Conservation (phyloP, 2,329 filamentous ascomycete genomes). For the Ceratocystiopsis brevicomis region DNA sequence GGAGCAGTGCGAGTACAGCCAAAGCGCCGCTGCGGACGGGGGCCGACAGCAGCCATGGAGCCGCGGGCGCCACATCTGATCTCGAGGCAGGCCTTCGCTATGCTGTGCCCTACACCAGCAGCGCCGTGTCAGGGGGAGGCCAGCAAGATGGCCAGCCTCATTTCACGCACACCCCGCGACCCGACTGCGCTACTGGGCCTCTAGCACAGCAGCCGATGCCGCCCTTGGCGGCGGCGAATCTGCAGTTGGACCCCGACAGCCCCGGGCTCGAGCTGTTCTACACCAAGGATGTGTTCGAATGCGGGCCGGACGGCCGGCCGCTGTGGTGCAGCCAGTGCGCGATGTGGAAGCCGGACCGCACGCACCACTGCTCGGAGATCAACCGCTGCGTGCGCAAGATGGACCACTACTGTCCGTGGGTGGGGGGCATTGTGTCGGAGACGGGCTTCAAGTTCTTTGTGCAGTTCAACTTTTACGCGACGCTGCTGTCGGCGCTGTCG, state of each 20-base stretch:
- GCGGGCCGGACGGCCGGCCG: slow-evolving; percentile 65
- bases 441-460: slow-evolving; percentile 81
- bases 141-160: too few species aligned
- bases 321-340: slow-evolving; percentile 70
- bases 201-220: too few species aligned
- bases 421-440: slow-evolving; percentile 82
- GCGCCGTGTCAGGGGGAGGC: too few species aligned
- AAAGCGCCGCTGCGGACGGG: too few species aligned
- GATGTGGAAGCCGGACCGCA: slow-evolving; percentile 74
- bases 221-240: slow-evolving; percentile 7
- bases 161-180: too few species aligned
- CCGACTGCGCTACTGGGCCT: too few species aligned
- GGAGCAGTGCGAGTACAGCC: too few species aligned
- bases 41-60: slow-evolving; percentile 1
- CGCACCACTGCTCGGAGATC: slow-evolving; percentile 72
- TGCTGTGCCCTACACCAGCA: slow-evolving; percentile 3
- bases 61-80: slow-evolving; percentile 7
- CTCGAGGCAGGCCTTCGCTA: slow-evolving; percentile 8
- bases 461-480: slow-evolving; percentile 63
- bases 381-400: slow-evolving; percentile 71
- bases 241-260: slow-evolving; percentile 36
- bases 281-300: slow-evolving; percentile 65
- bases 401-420: slow-evolving; percentile 94
- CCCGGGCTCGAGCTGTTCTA: slow-evolving; percentile 61
- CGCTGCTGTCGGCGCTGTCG: slow-evolving; percentile 45